Evolutionary conservation across 2,329 filamentous ascomycete genomes (phyloP).

Genomic region (Aspergillus sojae): DNA sequence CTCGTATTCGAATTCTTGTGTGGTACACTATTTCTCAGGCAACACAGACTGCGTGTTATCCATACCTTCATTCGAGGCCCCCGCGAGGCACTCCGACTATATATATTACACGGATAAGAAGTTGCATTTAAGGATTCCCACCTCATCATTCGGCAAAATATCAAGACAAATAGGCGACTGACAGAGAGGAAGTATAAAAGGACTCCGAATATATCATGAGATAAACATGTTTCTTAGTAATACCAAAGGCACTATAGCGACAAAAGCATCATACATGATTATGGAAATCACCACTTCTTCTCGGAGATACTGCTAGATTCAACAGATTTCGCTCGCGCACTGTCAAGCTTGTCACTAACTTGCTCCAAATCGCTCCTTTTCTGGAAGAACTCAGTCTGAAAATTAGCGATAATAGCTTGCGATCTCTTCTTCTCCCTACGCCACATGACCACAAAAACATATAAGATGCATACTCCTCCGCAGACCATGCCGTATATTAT

Average conservation of each 20-base stretch:
- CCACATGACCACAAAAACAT: constrained; percentile 29
- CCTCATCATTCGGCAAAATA: too few species aligned
- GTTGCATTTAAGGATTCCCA: neutral
- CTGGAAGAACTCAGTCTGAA: neutral
- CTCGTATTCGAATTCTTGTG: too few species aligned
- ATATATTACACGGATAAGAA: neutral
- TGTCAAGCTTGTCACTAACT: neutral
- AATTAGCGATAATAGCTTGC: neutral
- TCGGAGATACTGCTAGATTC: neutral
- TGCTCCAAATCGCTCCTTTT: neutral
- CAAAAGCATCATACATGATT: neutral
- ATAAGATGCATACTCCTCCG: constrained; percentile 50
- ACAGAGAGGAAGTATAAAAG: neutral
- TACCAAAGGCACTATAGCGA: too few species aligned
- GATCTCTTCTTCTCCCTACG: neutral
- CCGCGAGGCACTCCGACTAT: too few species aligned
- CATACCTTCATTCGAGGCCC: too few species aligned
- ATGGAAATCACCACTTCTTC: neutral
- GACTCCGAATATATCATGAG: too few species aligned
- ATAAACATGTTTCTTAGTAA: too few species aligned
- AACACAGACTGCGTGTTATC: too few species aligned
- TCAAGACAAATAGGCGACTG: neutral
- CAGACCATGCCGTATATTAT: constrained; percentile 55
- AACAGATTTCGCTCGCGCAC: neutral
- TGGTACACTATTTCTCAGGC: too few species aligned